Evolutionary conservation across 176 grass and related monocot species (phyloP), one percentile per base, ranked within the genome.

Genomic region (Oryza punctata): DNA sequence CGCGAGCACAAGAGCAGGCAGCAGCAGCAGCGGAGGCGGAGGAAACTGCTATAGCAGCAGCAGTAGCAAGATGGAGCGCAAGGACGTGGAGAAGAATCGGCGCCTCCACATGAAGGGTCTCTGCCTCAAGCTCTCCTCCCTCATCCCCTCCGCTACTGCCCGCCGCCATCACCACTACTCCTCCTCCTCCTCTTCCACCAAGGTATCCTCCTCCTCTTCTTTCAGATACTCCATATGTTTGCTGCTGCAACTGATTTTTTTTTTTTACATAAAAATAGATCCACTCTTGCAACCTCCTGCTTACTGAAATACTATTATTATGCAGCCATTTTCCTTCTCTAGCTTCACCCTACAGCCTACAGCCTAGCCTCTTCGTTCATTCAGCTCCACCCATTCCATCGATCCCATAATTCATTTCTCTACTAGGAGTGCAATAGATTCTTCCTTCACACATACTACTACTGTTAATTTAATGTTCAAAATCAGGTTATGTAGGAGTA

Each of bases 1-100:
- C n/a, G 6, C 50, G 19, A 21, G 52, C 13, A 14, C 45, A 47
- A 12, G 3, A 47, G 45, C 3, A 52, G 49, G 49, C 4, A 52
- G 49, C 38, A 73, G 77, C 78, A 13, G 88, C 69, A 38, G 69
- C 13, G 70, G 83, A 0, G 33, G 33, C 5, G 33, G 33, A 35
- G 32, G 71, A 2, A 61, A 61, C 21, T 61, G 77, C 69, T 13
- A 81, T 69, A 49, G 74, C 25, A 71, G 83, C 1, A 18, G 70
- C 5, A 16, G 14, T 10, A 65, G 15, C n/a, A 96, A 89, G 86
- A 45, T 96, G 88, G 90, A 93, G 86, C 81, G 93, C 72, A 96
- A 96, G 85, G 89, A 87, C 29, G 89, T 96, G 32, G 93, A 96
- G 93, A 96, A 91, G 90, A 92, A 93, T 19, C 66, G 93, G 67